Evolutionary conservation across 2,329 filamentous ascomycete species (phyloP), one percentile per base, ranked within the genome.

Genomic region (Herpotrichia juniperi): DNA sequence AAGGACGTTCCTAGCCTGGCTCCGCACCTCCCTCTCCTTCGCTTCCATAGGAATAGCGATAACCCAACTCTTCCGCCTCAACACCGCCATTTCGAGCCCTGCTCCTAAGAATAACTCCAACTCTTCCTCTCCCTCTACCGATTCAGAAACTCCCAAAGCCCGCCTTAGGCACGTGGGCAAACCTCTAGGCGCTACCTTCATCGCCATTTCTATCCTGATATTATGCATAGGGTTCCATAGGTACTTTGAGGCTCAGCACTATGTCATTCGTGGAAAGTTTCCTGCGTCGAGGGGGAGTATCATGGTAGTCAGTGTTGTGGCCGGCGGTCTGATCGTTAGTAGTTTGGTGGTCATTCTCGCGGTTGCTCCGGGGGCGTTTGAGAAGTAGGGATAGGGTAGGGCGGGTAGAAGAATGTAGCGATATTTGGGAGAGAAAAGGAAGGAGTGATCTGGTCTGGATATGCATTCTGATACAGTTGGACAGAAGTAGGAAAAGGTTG

Each of bases 1-100:
- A 74, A 83, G 90, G 17, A 94, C 90, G 0, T 94, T 93, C 73
- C 83, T 94, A 26, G 90, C 90, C 48, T 94, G 90, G 90, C 81
- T 94, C 37, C 84, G 90, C 46, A 94, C 90, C 2, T 92, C 88
- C 2, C 82, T 94, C 30, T 86, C 88, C 21, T 94, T 94, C 66
- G 89, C 90, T 10, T 89, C 84, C 28, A 93, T 94, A 60, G 90
- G 90, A 51, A 89, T 94, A 53, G 90, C 89, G 37, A 83, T 94
- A 34, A 93, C 90, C 1, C 90, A 94, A 71, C 84, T 94, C 42
- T 93, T 94, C 76, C 87, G 90, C 22, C 85, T 94, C 51, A 93
- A 93, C 76, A 89, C 86, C 0, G 82, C 85, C 8, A 76, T 89
- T 34, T 47, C 59, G 10, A 49, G 61, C 19, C 45, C 57, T 4